Base-by-base conservation (phyloP, 2,329 filamentous ascomycete species). In the Xylariaceae sp. region DNA sequence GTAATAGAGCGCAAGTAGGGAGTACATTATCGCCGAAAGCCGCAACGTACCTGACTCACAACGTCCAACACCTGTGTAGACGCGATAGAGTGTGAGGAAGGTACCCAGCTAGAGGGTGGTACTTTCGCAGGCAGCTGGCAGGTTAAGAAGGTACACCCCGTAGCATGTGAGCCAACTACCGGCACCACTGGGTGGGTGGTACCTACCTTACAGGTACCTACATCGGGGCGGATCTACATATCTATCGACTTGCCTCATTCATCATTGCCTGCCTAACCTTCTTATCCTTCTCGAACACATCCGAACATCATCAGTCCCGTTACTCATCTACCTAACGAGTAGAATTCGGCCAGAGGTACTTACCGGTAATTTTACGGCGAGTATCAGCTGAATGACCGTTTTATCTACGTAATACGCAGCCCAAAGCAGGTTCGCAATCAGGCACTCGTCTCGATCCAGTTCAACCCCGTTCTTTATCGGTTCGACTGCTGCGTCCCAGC, bases 201-300 rank as follows among this genome's bases (percentile, higher is more conserved):
- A 30, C 23, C 23, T 30, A 30, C 23, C 23, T 30, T 30, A 30
- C 23, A 30, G 5, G 23, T 30, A 30, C n/a, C n/a, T n/a, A n/a
- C 23, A 30, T 42, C 11, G 37, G 37, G 8, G 37, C 37, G 37
- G 11, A 9, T 42, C 37, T 42, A 42, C 37, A 42, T 42, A 42
- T 42, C 37, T 42, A 42, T 42, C 35, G 55, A 57, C 55, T 55
- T 57, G 55, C 59, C 57, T 61, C 59, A 61, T 61, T 39, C 54
- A 50, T 57, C 58, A 44, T 39, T 42, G 8, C 17, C 37, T n/a
- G 23, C n/a, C 30, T 6, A 45, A 45, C 42, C 42, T 45, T 45
- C 42, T 35, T 35, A 34, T 53, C 23, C 23, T 30, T 30, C 23
- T 30, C 23, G 23, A 30, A 30, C 23, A 30, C 23, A 30, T 30